Conservation (phyloP, 148 eudicot species). For the Nepenthes gracilis region DNA sequence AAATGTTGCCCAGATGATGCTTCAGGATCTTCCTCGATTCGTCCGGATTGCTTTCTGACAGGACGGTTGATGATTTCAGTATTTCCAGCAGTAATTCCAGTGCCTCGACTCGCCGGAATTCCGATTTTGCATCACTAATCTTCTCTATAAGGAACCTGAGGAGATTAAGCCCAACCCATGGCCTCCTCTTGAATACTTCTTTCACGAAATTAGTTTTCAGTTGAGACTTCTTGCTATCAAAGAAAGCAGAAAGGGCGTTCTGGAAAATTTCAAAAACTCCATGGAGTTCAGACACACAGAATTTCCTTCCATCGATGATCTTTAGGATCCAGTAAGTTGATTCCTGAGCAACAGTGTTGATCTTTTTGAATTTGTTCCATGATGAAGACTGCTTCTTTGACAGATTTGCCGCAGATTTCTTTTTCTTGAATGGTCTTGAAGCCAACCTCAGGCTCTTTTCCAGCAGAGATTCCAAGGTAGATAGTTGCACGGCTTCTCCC, state of each 20-base stretch:
- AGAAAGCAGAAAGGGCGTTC: constrained; percentile 37
- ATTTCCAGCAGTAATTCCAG: constrained; percentile 56
- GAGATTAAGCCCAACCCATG: constrained; percentile 69
- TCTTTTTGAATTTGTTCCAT: constrained; percentile 51
- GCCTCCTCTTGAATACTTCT: constrained; percentile 69
- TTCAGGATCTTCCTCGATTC: constrained; percentile 32
- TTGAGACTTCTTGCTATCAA: constrained; percentile 69
- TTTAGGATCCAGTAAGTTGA: constrained; percentile 88
- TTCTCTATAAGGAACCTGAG: constrained; percentile 59
- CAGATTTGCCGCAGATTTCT: constrained; percentile 35
- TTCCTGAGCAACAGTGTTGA: constrained; percentile 60
- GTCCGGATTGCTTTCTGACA: constrained; percentile 19
- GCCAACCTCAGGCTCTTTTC: constrained; percentile 73
- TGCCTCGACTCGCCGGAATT: constrained; percentile 67
- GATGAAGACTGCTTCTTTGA: constrained; percentile 62
- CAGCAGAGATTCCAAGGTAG: constrained; percentile 52
- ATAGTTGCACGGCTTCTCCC: constrained; percentile 49
- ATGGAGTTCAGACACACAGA: constrained; percentile 43
- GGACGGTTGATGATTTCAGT: constrained; percentile 22
- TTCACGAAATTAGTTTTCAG: constrained; percentile 63
- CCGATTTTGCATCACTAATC: constrained; percentile 45
- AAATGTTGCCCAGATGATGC: constrained; percentile 33
- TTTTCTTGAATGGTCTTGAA: constrained; percentile 68
- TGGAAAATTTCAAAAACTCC: constrained; percentile 44
- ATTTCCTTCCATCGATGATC: constrained; percentile 54